Evolutionary conservation across 176 grass and related monocot species (phyloP), one percentile per base, ranked within the genome.

Genomic region (Phoenix roebelenii): DNA sequence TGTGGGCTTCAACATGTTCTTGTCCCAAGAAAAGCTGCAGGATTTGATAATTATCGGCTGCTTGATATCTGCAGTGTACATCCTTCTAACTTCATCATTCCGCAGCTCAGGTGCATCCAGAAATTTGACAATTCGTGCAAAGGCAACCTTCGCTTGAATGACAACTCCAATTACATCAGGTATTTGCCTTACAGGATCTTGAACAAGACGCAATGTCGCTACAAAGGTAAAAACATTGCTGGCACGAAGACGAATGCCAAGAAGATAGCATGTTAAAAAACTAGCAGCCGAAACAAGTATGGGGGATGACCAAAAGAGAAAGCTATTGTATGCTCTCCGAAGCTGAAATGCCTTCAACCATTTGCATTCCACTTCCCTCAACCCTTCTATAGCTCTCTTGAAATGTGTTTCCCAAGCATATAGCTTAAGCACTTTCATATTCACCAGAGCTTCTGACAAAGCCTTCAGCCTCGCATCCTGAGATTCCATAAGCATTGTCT

Each of bases 351-450:
- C 87, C 32, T 66, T 78, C 58, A 97, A 12, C 87, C 93, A 97
- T 68, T 72, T 79, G 51, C 72, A 88, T 65, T 97, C 93, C 17
- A 59, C 52, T 76, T 88, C 78, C 76, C 93, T 82, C 15, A 88
- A 68, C 9, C 67, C 78, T 73, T 97, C 84, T 3, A 97, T 91
- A 39, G 75, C 70, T 55, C 88, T 97, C 70, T 63, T 84, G 70
- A 97, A 97, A 67, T 88, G 93, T 48, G 59, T 61, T 72, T 97
- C 93, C 93, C 93, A 97, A 48, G 93, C 93, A 71, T 97, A 91
- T 51, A 97, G 81, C 28, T 91, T 97, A 67, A 97, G 55, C 5
- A 91, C 79, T 30, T 88, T 97, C 76, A 97, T 88, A 52, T 85
- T 83, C 51, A 82, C 71, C 71, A 91, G 85, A 12, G 84, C 85